Evolutionary conservation across 2,329 filamentous ascomycete genomes (phyloP), one percentile per base, ranked within the genome.

Genomic region (Calonectria pseudoreteaudii): DNA sequence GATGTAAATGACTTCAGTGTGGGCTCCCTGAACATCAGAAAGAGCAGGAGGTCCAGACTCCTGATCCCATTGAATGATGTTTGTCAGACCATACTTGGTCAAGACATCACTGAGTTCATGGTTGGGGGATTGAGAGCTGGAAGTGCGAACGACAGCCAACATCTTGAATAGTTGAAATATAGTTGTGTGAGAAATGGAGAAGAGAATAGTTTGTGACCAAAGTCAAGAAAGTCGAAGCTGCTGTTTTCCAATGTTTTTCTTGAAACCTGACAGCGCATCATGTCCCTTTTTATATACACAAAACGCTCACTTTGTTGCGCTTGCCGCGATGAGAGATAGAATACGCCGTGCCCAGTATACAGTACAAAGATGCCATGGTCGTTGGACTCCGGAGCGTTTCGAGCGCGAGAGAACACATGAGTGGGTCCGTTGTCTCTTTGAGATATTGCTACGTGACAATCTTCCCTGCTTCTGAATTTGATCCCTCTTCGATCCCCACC

Each of bases 31-130:
- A n/a, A 41, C 31, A 23, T 60, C 56, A 13, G 64, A 66, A 18
- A 66, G 47, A 13, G 47, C 26, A 16, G 26, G 41, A 11, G 64
- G 64, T 34, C 64, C 64, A 4, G 34, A 52, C 47, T 66, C 64
- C 26, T 53, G 64, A 53, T 66, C 50, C 64, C 64, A 66, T 14
- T 52, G 47, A 66, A 66, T 53, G n/a, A 66, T 66, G 44, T 50
- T 49, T 16, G 36, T 66, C 31, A 66, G 64, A 23, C 64, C 64
- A 38, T 66, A 66, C 47, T 52, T 36, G 28, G 49, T 38, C 47
- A 66, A 36, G 9, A 52, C n/a, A 36, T 66, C 64, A 31, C 64
- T 38, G n/a, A 60, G 34, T 13, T 60, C 56, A 60, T 10, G 28
- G n/a, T 41, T 41, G 31, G 56, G 34, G 8, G 34, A 23, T 13